Evolutionary conservation across 495 filamentous ascomycete genomes (phyloP), one percentile per base, ranked within the genome.

Genomic region (Tuber umbilicatum): DNA sequence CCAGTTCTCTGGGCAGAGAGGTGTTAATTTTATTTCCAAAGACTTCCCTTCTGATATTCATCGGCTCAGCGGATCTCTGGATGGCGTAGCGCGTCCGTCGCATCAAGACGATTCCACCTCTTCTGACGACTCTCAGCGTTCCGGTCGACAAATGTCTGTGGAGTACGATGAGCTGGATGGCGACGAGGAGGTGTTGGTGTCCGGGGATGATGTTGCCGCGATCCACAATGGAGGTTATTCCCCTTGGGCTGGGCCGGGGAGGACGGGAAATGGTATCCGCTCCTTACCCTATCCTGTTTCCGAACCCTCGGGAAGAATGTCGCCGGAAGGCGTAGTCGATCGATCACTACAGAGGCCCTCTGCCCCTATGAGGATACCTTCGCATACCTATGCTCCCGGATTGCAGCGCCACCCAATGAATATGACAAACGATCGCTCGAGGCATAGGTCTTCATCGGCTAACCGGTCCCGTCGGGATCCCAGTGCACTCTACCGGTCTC

Each of bases 401-500:
- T 64, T 64, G 19, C 86, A 91, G 45, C 88, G 92, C n/a, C 86
- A 90, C 73, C 92, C 92, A 68, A 83, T 88, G n/a, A 89, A 90
- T 73, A 88, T 86, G 74, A 75, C 38, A 75, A 83, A 81, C 73
- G 80, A 79, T 40, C 79, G 80, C 75, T 76, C 68, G 74, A 81
- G 77, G 37, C 77, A 85, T 88, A 74, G 86, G 83, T 78, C 83
- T 86, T 69, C 85, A 86, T 76, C 84, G 80, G 75, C 85, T 85
- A 77, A 85, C 86, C 55, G 86, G 86, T 74, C 86, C 87, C 85
- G 85, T 84, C 86, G 87, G 77, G 93, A 90, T 84, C 94, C 87
- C 72, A 92, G 89, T 84, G 90, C 91, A n/a, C 90, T 92, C 77
- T 94, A 94, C 79, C 88, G 88, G 81, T 94, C 89, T 75, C 94